Conservation (phyloP, 768 basidiomycete genomes). For the Crassisporium funariophilum region DNA sequence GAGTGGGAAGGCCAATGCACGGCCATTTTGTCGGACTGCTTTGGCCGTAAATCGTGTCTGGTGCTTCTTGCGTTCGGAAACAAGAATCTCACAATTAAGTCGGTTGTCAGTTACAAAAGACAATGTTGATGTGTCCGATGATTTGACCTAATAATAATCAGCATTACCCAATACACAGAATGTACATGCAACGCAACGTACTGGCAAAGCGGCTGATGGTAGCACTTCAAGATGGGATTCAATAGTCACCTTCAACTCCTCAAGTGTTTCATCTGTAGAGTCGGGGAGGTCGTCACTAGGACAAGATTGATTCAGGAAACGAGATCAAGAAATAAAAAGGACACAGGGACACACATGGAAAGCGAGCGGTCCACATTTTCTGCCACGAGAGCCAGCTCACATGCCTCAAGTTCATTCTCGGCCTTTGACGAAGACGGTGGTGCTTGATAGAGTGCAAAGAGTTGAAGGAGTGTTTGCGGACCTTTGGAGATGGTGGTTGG, state of each 20-base stretch:
- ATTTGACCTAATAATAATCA: not conserved
- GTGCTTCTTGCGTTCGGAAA: constrained; percentile 5
- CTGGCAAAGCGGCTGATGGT: not conserved
- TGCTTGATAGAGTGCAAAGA: constrained; percentile 6
- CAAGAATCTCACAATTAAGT: constrained; percentile 2
- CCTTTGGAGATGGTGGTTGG: not conserved
- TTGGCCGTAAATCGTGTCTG: constrained; percentile 12
- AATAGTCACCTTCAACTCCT: not conserved
- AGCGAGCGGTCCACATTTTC: constrained; percentile 11
- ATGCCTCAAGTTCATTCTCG: constrained; percentile 10
- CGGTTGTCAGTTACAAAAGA: not conserved
- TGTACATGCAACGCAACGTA: not conserved
- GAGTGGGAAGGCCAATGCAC: not conserved
- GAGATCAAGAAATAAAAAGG: not conserved
- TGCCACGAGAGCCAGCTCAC: constrained; percentile 19
- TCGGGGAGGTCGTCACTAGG: not conserved
- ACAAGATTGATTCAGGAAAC: not conserved
- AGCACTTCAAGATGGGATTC: not conserved
- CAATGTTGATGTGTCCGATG: not conserved
- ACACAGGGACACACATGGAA: constrained; percentile 11
- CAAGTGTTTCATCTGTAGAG: not conserved
- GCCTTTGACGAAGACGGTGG: not conserved
- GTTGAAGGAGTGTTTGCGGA: constrained; percentile 10
- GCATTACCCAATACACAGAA: not conserved
- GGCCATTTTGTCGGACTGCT: constrained; percentile 15